Evolutionary conservation across 2,329 filamentous ascomycete species (phyloP).

Genomic region (Huntiella savannae): DNA sequence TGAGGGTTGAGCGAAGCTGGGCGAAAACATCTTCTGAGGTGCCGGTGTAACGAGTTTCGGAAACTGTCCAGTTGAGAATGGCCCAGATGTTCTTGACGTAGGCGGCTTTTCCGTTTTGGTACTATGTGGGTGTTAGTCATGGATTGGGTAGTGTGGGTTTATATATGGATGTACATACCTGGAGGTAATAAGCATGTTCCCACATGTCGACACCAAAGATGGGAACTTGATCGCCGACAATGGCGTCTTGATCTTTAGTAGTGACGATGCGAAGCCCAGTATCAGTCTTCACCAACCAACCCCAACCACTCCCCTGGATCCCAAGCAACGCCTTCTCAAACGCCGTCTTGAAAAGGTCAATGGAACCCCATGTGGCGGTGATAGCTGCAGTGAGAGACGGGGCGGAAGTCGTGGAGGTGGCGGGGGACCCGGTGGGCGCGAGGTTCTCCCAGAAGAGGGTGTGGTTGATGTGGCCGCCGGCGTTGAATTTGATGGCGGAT

Average conservation of each 20-base stretch:
- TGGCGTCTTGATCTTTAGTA: conserved; percentile 73
- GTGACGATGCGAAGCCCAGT: conserved; percentile 49
- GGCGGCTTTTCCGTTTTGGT: conserved; percentile 54
- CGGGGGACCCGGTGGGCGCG: conserved; percentile 36
- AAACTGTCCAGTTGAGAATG: conserved; percentile 58
- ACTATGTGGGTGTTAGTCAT: conserved; percentile 29
- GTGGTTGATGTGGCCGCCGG: conserved; percentile 86
- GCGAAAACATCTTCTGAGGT: conserved; percentile 27
- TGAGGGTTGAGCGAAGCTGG: conserved; percentile 23
- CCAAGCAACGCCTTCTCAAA: conserved; percentile 48
- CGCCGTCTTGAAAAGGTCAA: conserved; percentile 44
- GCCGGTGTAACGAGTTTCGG: conserved; percentile 41
- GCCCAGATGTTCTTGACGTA: conserved; percentile 65
- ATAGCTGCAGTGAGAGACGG: conserved; percentile 44
- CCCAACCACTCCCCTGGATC: conserved; percentile 75
- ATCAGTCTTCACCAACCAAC: conserved; percentile 57
- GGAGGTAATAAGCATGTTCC: conserved; percentile 85
- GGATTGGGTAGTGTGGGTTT: too few species aligned
- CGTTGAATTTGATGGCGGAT: conserved; percentile 65
- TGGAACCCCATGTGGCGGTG: conserved; percentile 44
- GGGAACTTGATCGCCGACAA: conserved; percentile 43
- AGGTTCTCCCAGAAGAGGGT: conserved; percentile 82
- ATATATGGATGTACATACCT: conserved; percentile 38
- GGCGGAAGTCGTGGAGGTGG: conserved; percentile 33
- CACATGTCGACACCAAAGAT: conserved; percentile 75